Percentiles rank a stretch among this genome's conserved stretches.
phyloP scores from a whole-genome alignment of 164 flowering plant genomes.

The Protea cynaroides region DNA sequence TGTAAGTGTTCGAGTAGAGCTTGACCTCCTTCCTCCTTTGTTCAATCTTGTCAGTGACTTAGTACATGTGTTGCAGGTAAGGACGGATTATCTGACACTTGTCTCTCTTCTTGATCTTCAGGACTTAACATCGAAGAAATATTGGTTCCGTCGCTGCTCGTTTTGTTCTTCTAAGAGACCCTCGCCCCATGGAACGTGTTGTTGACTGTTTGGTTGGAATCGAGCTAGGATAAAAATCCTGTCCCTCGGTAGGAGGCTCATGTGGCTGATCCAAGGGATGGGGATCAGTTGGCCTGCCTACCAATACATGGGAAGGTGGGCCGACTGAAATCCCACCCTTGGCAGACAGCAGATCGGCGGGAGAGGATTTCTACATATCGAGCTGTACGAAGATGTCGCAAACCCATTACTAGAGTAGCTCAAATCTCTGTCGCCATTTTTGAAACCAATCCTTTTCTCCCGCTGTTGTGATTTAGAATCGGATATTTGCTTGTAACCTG shows the following conservation, averaged over 20 bases:
- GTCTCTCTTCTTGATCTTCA: conserved; percentile 37
- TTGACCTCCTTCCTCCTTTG: conserved; percentile 31
- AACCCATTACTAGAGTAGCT: conserved; percentile 11
- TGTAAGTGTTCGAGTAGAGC: conserved; percentile 26
- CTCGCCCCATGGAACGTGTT: conserved; percentile 43
- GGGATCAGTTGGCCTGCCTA: too few relatives aligned
- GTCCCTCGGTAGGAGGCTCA: too few relatives aligned
- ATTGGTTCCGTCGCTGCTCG: not conserved
- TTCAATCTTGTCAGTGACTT: conserved; percentile 38
- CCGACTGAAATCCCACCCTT: too few relatives aligned
- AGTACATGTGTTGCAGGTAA: conserved; percentile 50
- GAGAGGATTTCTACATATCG: too few relatives aligned
- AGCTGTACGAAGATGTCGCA: too few relatives aligned
- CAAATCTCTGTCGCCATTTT: conserved; percentile 5
- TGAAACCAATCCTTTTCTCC: not conserved
- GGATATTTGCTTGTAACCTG: not conserved
- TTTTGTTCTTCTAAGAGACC: conserved; percentile 29
- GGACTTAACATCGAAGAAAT: conserved; percentile 14
- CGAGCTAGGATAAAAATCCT: too few relatives aligned
- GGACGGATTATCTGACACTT: conserved; percentile 44
- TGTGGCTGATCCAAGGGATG: too few relatives aligned
- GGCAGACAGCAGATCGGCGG: too few relatives aligned
- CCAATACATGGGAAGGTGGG: too few relatives aligned
- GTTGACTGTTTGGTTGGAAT: conserved; percentile 27
- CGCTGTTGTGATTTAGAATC: conserved; percentile 1